Base-by-base conservation (phyloP, 495 filamentous ascomycete species). In the Durotheca rogersii region DNA sequence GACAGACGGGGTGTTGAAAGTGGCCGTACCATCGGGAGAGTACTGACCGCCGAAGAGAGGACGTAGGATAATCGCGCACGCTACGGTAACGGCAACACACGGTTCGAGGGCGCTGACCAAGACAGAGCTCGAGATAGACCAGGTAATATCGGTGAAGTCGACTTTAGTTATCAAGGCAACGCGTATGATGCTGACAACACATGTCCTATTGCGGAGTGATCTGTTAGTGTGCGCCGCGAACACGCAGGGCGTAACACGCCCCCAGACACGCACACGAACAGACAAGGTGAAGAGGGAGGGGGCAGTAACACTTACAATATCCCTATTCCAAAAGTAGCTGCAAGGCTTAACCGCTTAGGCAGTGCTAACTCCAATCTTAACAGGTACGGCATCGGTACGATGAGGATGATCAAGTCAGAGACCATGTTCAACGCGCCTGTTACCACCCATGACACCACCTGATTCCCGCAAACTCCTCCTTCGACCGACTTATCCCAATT, bases 361-460 rank as follows among this genome's bases (percentile, higher is more conserved):
- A 50, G 44, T n/a, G 51, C 41, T 37, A 67, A 37, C 15, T 61
- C 60, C 20, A 67, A 33, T 2, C 41, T 34, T 3, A 51, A 15
- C 11, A 67, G 35, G n/a, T 59, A 64, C 15, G 64, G 61, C 46
- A 67, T 51, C 12, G 64, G 64, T 21, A 64, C 38, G 4, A 64
- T 37, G 1, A 67, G 44, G 7, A 67, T 57, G 11, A 67, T 43
- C 7, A 67, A 16, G 17, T 67, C 64, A 10, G 58, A 59, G 18
- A 64, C 25, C 53, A 67, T 53, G 35, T 61, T 67, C 12, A 64
- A 33, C 16, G 50, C 41, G 6, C 64, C 64, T 7, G 64, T 62
- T 12, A 51, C 25, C 7, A 51, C 38, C 58, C 56, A 67, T 17
- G 61, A 60, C 40, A 56, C 15, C 18, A 56, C 52, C n/a, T 53